Conservation (phyloP, 768 basidiomycete genomes). For the Calocybe cyanea region DNA sequence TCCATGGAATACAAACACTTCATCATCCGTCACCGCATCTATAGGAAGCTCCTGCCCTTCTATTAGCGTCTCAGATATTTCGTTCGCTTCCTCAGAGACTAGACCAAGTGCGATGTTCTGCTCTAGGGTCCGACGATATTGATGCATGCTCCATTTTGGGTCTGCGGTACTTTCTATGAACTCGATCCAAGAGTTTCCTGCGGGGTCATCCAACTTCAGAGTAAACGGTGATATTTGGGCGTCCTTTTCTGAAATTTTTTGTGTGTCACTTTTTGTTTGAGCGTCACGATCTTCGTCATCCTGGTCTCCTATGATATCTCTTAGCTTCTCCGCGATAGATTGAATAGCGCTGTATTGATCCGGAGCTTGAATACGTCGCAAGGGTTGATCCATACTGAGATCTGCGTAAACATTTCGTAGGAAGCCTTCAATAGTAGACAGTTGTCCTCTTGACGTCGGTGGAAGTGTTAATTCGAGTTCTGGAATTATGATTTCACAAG, state of each 20-base stretch:
- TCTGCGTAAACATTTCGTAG: conserved; percentile 80
- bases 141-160: conserved; percentile 87
- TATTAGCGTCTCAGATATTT: not conserved
- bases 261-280: conserved; percentile 27
- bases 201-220: conserved; percentile 83
- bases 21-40: conserved; percentile 61
- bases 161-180: conserved; percentile 84
- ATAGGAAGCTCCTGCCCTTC: conserved; percentile 16
- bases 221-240: conserved; percentile 73
- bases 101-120: conserved; percentile 84
- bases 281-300: conserved; percentile 48
- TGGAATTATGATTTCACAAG: conserved; percentile 78
- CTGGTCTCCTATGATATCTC: conserved; percentile 59
- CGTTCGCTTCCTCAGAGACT: conserved; percentile 40
- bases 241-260: conserved; percentile 32
- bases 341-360: conserved; percentile 72
- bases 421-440: conserved; percentile 96
- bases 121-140: conserved; percentile 72
- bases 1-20: conserved; percentile 74
- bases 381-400: conserved; percentile 75
- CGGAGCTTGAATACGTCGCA: conserved; percentile 77
- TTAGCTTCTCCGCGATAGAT: conserved; percentile 61
- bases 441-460: conserved; percentile 74
- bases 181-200: conserved; percentile 96
- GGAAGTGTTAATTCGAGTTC: conserved; percentile 93